A percentile compares a stretch with the other conserved stretches of the same genome.
phyloP scores from a whole-genome alignment of 345 rosid species.

The Hibiscus tridactylites region DNA sequence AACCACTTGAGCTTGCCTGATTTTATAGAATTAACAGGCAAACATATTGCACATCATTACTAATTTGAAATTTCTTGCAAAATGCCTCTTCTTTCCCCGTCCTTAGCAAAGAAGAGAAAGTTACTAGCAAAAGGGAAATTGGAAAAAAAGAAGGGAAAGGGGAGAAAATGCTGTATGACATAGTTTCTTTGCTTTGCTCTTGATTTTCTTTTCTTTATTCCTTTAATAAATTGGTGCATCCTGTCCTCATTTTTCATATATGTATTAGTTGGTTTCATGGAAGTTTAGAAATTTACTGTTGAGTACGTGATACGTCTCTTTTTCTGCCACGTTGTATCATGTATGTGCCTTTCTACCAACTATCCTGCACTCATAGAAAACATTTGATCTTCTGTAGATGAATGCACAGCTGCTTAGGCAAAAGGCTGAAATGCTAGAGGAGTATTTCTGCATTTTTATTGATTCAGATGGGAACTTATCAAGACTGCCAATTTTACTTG shows the following conservation, averaged over 20 bases:
- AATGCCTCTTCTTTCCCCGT: too few species aligned
- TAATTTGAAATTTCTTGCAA: too few species aligned
- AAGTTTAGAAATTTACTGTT: background rate
- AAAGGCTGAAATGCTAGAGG: constrained; percentile 71
- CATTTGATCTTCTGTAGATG: constrained; percentile 41
- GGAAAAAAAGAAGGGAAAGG: background rate
- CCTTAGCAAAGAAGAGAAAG: background rate
- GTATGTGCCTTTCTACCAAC: background rate
- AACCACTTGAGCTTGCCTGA: too few species aligned
- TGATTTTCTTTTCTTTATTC: background rate
- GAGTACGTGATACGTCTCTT: background rate
- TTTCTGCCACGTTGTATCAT: background rate
- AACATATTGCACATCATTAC: too few species aligned
- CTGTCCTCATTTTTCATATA: background rate
- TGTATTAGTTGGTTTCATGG: background rate
- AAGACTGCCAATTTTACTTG: constrained; percentile 88
- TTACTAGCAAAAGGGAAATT: background rate
- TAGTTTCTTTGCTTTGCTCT: background rate
- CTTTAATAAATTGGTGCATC: background rate
- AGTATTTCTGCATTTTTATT: constrained; percentile 66
- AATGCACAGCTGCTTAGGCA: constrained; percentile 73
- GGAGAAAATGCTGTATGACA: background rate
- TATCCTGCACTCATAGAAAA: constrained; percentile 1
- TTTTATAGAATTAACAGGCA: too few species aligned
- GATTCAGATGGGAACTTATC: constrained; percentile 61